Evolutionary conservation across 1,284 basidiomycete genomes (phyloP), one percentile per base, ranked within the genome.

Genomic region (Chalciporus sp.): DNA sequence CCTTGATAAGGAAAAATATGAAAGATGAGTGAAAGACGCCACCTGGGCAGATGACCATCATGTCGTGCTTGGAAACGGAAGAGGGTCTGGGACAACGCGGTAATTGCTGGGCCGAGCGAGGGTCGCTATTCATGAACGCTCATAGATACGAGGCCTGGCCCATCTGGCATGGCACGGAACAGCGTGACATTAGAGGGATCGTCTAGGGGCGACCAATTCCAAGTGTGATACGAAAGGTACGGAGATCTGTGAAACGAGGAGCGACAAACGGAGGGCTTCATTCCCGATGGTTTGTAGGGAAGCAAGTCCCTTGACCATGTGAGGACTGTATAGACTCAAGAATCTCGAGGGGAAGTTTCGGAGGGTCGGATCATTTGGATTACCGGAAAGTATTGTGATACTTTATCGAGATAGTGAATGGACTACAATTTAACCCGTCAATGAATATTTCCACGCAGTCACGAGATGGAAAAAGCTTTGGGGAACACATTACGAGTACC

Each of bases 201-300:
- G 23, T 28, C 17, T 45, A n/a, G 48, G 28, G 58, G 58, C 50
- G 52, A 63, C 58, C 55, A 27, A 23, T 41, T 45, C 31, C 14
- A 33, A 33, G 26, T 44, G 50, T 58, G 61, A 65, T 53, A 63
- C 63, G 61, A 52, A 20, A 54, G 43, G 39, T 9, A 17, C 63
- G 61, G 61, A 53, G 42, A 49, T 54, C 41, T 28, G 40, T 42
- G 49, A 50, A 65, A 62, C 29, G 58, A 53, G 57, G 56, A 49
- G 28, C 31, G 4, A 40, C 8, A 23, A 39, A 40, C 17, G 28
- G 53, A 40, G 39, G 11, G 11, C 23, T 60, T 61, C 60, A 64
- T 61, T 64, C 62, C 60, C 62, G 60, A 51, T 51, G 47, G 16
- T 19, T 48, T 20, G 37, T 14, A 27, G 10, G 39, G 28, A 23